Evolutionary conservation across 306 rosid species (phyloP), one percentile per base, ranked within the genome.

Genomic region (Datisca glomerata): DNA sequence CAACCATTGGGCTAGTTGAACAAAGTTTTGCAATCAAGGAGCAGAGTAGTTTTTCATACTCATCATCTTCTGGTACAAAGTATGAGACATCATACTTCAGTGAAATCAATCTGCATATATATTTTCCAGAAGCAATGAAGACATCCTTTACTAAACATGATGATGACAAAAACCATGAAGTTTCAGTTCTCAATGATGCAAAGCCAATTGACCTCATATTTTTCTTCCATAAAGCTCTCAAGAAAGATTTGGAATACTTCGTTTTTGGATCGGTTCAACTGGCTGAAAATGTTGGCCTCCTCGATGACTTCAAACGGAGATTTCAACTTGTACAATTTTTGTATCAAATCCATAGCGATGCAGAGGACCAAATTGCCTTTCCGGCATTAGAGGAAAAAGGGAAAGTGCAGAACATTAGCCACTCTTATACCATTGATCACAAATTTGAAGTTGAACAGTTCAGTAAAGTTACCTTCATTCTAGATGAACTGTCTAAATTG

Each of bases 301-400:
- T 89, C 4, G 12, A 50, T 56, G 85, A 80, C 41, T 83, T 89
- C 63, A 41, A 31, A 15, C 70, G 32, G 47, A 67, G 95, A 24
- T 89, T 83, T 67, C 48, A 54, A 34, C 78, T 89, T 59, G 60
- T 89, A 34, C 56, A 39, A 56, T 69, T 70, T 75, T 69, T 89
- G 18, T 69, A 69, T 57, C 93, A 73, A 71, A 72, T 83, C 45
- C 97, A 83, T 51, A 77, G 77, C 25, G 93, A 89, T 48, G 93
- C 95, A 12, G 97, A 89, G 65, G 97, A 89, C 39, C 76, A 80
- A 65, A 68, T 89, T 43, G 97, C 75, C n/a, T 89, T 89, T 64
- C 97, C 95, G 36, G 97, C 95, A 13, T 68, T 89, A 67, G 97
- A 89, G 84, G 71, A 72, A 47, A 89, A 55, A 53, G 85, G 83